Evolutionary conservation across 306 rosid species (phyloP).

Genomic region (Rosa lucieae): DNA sequence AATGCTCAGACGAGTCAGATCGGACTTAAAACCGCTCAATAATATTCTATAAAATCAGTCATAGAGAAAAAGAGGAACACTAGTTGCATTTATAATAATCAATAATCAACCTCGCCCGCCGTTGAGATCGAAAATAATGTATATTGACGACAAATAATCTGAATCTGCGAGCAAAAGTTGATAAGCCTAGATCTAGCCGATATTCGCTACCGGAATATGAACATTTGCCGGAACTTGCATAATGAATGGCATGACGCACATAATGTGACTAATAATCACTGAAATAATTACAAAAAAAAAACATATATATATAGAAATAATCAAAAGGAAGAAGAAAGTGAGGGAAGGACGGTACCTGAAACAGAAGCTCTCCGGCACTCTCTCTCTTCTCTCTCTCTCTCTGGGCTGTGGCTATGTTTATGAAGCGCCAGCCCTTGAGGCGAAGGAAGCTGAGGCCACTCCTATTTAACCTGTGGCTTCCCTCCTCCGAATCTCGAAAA

Average conservation of each 20-base stretch:
- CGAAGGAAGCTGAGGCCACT: neutral
- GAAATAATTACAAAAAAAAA: neutral
- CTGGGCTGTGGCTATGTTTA: neutral
- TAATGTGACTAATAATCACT: neutral
- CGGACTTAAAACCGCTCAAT: neutral
- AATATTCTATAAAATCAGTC: neutral
- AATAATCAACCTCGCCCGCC: neutral
- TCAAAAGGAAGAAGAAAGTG: neutral
- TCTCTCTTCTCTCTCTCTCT: neutral
- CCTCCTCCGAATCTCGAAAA: neutral
- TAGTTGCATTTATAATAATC: neutral
- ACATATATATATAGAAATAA: neutral
- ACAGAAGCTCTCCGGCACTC: neutral
- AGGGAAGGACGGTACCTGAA: slow-evolving; percentile 9
- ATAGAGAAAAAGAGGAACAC: neutral
- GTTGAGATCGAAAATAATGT: neutral
- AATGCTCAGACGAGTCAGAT: neutral
- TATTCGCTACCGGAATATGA: neutral
- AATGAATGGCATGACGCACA: neutral
- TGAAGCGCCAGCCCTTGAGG: neutral
- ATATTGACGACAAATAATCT: neutral
- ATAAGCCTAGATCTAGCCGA: slow-evolving; percentile 4
- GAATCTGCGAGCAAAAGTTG: neutral
- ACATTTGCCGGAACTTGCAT: neutral
- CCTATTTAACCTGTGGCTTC: neutral